phyloP scores from a whole-genome alignment of 495 filamentous ascomycete genomes.

The Hyaloscypha bicolor region DNA sequence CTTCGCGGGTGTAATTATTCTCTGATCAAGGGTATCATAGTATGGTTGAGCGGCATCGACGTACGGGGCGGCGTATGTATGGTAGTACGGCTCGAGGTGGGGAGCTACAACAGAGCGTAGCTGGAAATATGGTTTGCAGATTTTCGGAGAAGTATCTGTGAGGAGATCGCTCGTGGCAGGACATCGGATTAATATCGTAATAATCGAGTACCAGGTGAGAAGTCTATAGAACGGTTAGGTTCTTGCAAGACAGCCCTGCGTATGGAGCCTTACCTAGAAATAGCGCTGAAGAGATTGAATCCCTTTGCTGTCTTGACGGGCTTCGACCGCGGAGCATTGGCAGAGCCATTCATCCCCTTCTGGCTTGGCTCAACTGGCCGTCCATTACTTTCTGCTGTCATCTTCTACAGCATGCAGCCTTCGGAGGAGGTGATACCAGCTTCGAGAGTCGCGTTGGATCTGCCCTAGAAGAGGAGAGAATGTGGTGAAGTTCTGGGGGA shows the following conservation, averaged over 20 bases:
- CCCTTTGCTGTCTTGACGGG: constrained; percentile 35
- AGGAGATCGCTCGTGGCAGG: constrained; percentile 68
- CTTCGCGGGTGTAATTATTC: constrained; percentile 67
- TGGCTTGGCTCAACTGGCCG: constrained; percentile 21
- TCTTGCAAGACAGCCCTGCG: neutral
- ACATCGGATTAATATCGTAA: constrained; percentile 81
- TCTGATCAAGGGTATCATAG: constrained; percentile 63
- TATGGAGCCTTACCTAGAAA: constrained; percentile 59
- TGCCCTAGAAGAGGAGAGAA: neutral
- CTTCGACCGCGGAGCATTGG: constrained; percentile 23
- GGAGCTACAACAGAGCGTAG: constrained; percentile 69
- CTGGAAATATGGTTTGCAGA: constrained; percentile 85
- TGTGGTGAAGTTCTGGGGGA: constrained; percentile 14
- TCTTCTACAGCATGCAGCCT: constrained; percentile 30
- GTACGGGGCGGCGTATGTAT: constrained; percentile 79
- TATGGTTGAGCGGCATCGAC: constrained; percentile 78
- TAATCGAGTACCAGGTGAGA: constrained; percentile 80
- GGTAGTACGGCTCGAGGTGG: constrained; percentile 84
- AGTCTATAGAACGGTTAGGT: constrained; percentile 53
- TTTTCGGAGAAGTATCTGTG: constrained; percentile 67
- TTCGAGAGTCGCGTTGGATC: neutral
- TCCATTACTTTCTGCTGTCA: constrained; percentile 30
- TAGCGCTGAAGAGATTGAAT: constrained; percentile 53
- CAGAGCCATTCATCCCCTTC: constrained; percentile 31
- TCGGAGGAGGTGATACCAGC: neutral